Conservation (phyloP, 169 alveolate species). For the Theileria orientalis region DNA sequence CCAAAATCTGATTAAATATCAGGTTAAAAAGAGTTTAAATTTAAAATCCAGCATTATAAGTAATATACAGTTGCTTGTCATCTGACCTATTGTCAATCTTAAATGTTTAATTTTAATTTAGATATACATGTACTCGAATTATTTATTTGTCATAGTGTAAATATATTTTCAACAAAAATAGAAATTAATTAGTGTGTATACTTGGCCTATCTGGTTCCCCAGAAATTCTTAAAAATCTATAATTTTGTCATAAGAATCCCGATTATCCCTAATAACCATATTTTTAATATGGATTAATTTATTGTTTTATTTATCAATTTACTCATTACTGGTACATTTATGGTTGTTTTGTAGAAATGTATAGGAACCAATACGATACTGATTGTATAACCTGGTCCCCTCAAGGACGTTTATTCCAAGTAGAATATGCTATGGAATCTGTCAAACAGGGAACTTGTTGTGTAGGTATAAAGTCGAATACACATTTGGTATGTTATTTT, state of each 20-base stretch:
- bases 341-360: constrained; percentile 71
- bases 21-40: too few relatives aligned
- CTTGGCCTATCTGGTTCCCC: constrained; percentile 1
- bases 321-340: neutral
- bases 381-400: constrained; percentile 94
- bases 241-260: neutral
- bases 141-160: too few relatives aligned
- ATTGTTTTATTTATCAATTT: neutral
- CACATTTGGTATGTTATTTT: constrained; percentile 81
- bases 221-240: neutral
- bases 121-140: too few relatives aligned
- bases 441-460: constrained; percentile 95
- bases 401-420: constrained; percentile 89
- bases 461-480: constrained; percentile 86
- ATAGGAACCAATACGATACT: constrained; percentile 90
- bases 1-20: too few relatives aligned
- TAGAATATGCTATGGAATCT: constrained; percentile 97
- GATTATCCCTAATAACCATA: neutral
- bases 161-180: too few relatives aligned
- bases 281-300: neutral
- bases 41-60: too few relatives aligned
- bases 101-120: too few relatives aligned
- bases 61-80: too few relatives aligned
- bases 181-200: too few relatives aligned
- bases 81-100: too few relatives aligned